A percentile compares a stretch with the other conserved stretches of the same genome.
These are phyloP conservation scores for Lenzites betulinus DNA, from an alignment of 768 basidiomycete genomes.

Conservation along the genomic window DNA sequence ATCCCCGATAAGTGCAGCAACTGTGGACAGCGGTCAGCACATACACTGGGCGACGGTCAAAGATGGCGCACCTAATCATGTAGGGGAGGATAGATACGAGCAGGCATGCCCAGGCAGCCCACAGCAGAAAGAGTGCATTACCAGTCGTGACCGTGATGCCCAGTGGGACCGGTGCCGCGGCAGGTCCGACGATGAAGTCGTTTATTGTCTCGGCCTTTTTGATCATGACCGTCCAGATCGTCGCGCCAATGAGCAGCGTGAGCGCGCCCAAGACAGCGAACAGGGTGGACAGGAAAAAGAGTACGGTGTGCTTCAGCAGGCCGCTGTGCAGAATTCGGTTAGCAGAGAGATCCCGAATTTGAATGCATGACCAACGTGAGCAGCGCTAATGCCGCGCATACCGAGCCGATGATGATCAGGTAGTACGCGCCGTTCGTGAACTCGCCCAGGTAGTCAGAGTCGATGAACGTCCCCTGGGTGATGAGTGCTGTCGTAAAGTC, in stretches of 20 bases:
- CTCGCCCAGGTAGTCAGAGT: constrained; percentile 62
- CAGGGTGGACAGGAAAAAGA: constrained; percentile 68
- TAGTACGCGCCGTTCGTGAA: constrained; percentile 74
- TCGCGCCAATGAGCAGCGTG: constrained; percentile 66
- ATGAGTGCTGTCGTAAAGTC: constrained; percentile 56
- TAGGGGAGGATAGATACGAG: constrained; percentile 70
- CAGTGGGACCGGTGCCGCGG: constrained; percentile 42
- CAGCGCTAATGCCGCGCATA: constrained; percentile 64
- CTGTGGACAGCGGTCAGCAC: constrained; percentile 37
- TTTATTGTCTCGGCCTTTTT: constrained; percentile 66
- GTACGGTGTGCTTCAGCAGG: constrained; percentile 58
- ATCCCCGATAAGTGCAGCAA: constrained; percentile 82
- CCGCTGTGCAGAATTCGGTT: constrained; percentile 48
- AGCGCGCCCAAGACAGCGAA: constrained; percentile 62
- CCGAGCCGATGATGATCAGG: constrained; percentile 71
- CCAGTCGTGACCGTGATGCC: constrained; percentile 69
- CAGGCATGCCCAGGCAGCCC: constrained; percentile 75
- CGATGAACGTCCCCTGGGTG: constrained; percentile 50
- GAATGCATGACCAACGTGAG: constrained; percentile 53
- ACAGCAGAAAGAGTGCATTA: constrained; percentile 62
- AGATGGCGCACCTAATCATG: constrained; percentile 63
- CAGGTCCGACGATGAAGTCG: constrained; percentile 42
- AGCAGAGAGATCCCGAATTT: constrained; percentile 1
- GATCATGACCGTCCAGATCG: constrained; percentile 78
- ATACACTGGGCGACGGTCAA: background rate